These are phyloP conservation scores for Penicillium sumatraense DNA, from an alignment of 2,329 filamentous ascomycete species.

Conservation along the genomic window DNA sequence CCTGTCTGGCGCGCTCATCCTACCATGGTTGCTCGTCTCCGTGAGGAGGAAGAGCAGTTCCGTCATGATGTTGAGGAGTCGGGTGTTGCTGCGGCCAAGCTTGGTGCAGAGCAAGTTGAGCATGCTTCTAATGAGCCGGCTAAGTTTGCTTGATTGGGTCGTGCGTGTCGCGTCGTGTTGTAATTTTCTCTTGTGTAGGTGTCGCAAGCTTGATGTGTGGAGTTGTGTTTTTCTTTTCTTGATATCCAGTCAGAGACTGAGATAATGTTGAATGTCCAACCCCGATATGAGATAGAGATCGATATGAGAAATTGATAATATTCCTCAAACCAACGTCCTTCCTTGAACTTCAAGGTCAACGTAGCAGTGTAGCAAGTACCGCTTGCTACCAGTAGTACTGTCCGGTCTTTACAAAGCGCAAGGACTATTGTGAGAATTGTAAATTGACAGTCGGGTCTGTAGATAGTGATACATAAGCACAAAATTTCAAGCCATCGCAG, in stretches of 20 bases:
- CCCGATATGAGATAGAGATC: not conserved
- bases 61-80: constrained; percentile 28
- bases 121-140: constrained; percentile 5
- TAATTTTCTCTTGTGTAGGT: not conserved
- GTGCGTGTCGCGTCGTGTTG: not conserved
- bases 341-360: not conserved
- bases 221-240: no score
- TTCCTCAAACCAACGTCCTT: not conserved
- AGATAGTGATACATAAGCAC: not conserved
- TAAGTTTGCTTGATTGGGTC: constrained; percentile 21
- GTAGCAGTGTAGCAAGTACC: not conserved
- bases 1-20: constrained; percentile 44
- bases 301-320: not conserved
- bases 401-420: not conserved
- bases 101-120: constrained; percentile 23
- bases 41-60: constrained; percentile 42
- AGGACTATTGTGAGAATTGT: not conserved
- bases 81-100: constrained; percentile 20
- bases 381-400: no score
- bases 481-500: no score
- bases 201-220: not conserved
- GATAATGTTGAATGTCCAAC: not conserved
- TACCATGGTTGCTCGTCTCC: constrained; percentile 35
- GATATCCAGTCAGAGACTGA: not conserved
- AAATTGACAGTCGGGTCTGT: not conserved